Evolutionary conservation across 345 rosid genomes (phyloP), one percentile per base, ranked within the genome.

Genomic region (Xanthoceras sorbifolium): DNA sequence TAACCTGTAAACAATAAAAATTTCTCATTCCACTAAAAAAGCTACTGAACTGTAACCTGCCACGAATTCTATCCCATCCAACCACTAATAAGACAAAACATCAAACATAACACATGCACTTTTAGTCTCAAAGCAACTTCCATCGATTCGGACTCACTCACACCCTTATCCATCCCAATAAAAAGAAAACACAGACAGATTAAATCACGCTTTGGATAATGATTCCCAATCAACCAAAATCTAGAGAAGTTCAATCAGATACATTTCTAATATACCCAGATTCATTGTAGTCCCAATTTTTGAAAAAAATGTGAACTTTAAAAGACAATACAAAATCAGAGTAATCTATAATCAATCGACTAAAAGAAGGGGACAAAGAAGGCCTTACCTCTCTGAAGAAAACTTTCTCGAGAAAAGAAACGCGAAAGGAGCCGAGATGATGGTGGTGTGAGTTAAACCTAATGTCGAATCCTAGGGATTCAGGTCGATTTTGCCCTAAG

Each of bases 401-500:
- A 69, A 55, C 6, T 60, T 74, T 10, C n/a, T 44, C 52, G 60
- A 57, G 29, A 72, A 46, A 72, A 32, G 20, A 5, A n/a, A 40
- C 52, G 23, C 23, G 20, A 12, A 28, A 29, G 22, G 34, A 59
- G 69, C 75, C 74, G n/a, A 69, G 65, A 42, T 5, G 72, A 75
- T 48, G 59, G 9, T 55, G 22, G 26, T 10, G 25, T 10, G 9
- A 3, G 28, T 23, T 60, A 29, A 74, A 61, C 20, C n/a, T 14
- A 54, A 38, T 50, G 23, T 8, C 3, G 67, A 62, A 7, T n/a
- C 61, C 73, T 69, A 67, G 76, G 78, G 63, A 61, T 83, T 69
- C 12, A 9, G 38, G 55, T 40, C 64, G 76, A 54, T 74, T 50
- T 71, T 68, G 78, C 76, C 83, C 67, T 31, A 15, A 68, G 31